phyloP scores from a whole-genome alignment of 805 yeast genomes.

The Clavispora asparagi region DNA sequence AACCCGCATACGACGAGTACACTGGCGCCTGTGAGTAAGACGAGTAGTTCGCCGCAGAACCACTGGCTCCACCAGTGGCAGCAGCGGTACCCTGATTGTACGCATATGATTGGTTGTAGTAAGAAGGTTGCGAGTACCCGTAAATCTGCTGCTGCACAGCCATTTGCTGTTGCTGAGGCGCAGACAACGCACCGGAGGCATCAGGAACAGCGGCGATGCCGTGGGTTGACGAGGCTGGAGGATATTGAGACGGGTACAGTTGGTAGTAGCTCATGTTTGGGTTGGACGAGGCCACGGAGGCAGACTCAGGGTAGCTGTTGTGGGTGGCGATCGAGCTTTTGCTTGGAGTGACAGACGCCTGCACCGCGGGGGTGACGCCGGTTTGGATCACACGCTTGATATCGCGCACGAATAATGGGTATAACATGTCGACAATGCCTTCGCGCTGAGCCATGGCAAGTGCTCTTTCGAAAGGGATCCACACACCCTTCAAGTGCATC shows the following conservation, averaged over 20 bases:
- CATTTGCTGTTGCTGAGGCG: conserved; percentile 10
- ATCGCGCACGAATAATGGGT: conserved; percentile 51
- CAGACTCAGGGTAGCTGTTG: conserved; percentile 3
- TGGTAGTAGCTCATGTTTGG: conserved; percentile 12
- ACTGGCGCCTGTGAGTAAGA: conserved; percentile 14
- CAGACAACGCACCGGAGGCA: background rate
- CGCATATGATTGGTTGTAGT: conserved; percentile 37
- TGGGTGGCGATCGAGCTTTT: conserved; percentile 1
- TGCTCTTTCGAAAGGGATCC: conserved; percentile 87
- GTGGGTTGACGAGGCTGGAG: conserved; percentile 5
- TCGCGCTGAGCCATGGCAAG: conserved; percentile 76
- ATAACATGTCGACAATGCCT: conserved; percentile 41
- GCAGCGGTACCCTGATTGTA: conserved; percentile 29
- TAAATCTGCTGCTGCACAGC: conserved; percentile 12
- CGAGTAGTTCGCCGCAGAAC: conserved; percentile 8
- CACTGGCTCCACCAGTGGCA: conserved; percentile 3
- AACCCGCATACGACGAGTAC: conserved; percentile 11
- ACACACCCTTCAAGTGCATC: conserved; percentile 84
- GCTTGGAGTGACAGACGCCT: conserved; percentile 4
- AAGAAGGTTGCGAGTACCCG: conserved; percentile 16
- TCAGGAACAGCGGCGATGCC: conserved; percentile 6
- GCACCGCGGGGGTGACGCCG: conserved; percentile 35
- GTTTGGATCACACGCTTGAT: conserved; percentile 52
- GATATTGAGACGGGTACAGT: conserved; percentile 15
- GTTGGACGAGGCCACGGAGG: conserved; percentile 3